Evolutionary conservation across 2,329 filamentous ascomycete species (phyloP).

Genomic region (Colletotrichum sp.): DNA sequence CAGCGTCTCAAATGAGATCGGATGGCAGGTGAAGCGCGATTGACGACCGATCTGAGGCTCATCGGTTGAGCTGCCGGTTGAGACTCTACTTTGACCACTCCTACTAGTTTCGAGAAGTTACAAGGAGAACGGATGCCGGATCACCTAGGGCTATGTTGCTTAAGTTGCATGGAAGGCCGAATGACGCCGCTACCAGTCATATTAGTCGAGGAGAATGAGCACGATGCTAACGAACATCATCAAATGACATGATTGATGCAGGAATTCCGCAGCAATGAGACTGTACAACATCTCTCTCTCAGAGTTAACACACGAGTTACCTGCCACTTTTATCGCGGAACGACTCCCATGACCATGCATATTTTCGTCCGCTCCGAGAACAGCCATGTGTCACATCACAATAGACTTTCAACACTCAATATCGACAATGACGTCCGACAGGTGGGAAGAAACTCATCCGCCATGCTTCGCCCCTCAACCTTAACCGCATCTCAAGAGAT

Average conservation of each 20-base stretch:
- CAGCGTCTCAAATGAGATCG: constrained; percentile 9
- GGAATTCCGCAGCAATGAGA: background rate
- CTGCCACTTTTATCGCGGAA: background rate
- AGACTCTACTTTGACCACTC: background rate
- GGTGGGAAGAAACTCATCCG: background rate
- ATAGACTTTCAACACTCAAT: background rate
- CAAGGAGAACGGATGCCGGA: background rate
- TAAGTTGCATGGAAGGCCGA: background rate
- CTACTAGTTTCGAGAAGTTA: background rate
- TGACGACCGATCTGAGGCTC: background rate
- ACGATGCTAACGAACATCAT: background rate
- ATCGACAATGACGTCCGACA: background rate
- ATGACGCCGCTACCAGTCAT: background rate
- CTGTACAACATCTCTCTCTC: background rate
- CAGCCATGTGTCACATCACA: background rate
- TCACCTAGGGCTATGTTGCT: background rate
- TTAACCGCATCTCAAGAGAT: background rate
- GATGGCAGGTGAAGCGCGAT: background rate
- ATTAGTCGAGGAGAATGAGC: background rate
- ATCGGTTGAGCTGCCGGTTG: background rate
- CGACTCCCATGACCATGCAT: background rate
- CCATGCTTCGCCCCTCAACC: background rate
- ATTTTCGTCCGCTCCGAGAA: background rate
- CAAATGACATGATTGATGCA: background rate
- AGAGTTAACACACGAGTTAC: background rate